These are phyloP conservation scores for Paecilomyces sp. DNA, from an alignment of 2,329 filamentous ascomycete genomes.

Conservation along the genomic window DNA sequence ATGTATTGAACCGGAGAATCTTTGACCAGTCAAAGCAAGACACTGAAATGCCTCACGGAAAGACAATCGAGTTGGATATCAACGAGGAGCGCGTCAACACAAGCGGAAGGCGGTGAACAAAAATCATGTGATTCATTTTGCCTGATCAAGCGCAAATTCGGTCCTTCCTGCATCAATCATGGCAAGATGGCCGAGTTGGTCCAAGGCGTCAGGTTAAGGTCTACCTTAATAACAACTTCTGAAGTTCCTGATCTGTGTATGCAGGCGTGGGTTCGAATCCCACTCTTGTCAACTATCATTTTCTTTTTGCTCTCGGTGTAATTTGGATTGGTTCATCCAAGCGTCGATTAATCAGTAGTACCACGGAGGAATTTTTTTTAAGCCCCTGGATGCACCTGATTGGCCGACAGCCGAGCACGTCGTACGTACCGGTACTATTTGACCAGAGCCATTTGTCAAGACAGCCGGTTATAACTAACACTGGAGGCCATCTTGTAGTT, in stretches of 20 bases:
- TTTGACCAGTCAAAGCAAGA: neutral
- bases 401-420: no score
- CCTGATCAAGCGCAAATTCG: neutral
- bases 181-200: conserved; percentile 27
- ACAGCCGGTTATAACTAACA: neutral
- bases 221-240: conserved; percentile 11
- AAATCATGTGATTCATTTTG: neutral
- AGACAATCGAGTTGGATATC: neutral
- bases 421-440: no score
- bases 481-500: no score
- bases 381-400: no score
- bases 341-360: no score
- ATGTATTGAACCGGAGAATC: neutral
- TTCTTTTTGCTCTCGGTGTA: neutral
- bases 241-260: neutral
- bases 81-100: neutral
- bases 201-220: conserved; percentile 26
- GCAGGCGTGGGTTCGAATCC: neutral
- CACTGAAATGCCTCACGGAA: neutral
- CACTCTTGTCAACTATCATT: neutral
- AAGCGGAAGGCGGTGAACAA: neutral
- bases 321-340: no score
- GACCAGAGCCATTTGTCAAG: no score
- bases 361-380: no score
- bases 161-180: neutral